A percentile compares a stretch with the other conserved stretches of the same genome.
Conservation (phyloP, 768 basidiomycete genomes). For the Rhodotorula graminis region DNA sequence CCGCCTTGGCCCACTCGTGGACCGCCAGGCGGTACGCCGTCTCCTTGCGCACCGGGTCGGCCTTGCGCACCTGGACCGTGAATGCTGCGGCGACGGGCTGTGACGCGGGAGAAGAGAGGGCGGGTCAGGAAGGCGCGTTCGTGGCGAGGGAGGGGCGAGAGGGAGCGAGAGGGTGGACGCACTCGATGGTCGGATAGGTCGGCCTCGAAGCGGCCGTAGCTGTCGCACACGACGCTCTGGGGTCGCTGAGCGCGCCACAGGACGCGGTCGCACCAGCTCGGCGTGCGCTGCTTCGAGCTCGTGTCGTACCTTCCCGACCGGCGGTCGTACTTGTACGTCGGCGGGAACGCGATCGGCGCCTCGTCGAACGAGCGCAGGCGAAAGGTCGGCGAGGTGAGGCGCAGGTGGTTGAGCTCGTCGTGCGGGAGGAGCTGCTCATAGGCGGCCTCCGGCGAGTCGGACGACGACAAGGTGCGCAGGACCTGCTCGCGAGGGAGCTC, state of each 20-base stretch:
- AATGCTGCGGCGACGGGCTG: slow-evolving; percentile 52
- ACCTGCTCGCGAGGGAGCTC: slow-evolving; percentile 82
- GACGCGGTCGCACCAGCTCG: slow-evolving; percentile 96
- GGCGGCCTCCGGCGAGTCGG: slow-evolving; percentile 50
- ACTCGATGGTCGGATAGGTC: slow-evolving; percentile 20
- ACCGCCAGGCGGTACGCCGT: slow-evolving; percentile 57
- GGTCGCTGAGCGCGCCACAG: slow-evolving; percentile 57
- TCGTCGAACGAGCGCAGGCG: slow-evolving; percentile 77
- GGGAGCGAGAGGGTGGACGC: slow-evolving; percentile 55
- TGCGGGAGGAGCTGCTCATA: slow-evolving; percentile 60
- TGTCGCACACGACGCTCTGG: slow-evolving; percentile 2
- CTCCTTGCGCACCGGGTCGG: slow-evolving; percentile 58
- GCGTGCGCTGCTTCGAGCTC: slow-evolving; percentile 78
- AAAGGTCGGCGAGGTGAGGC: slow-evolving; percentile 77
- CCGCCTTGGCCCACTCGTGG: slow-evolving; percentile 48
- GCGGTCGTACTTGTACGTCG: slow-evolving; percentile 69
- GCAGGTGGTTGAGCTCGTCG: slow-evolving; percentile 87
- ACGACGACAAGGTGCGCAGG: slow-evolving; percentile 56
- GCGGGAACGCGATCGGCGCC: slow-evolving; percentile 69
- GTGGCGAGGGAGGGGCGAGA: slow-evolving; percentile 45
- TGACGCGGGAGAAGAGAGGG: slow-evolving; percentile 64
- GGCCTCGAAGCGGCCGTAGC: slow-evolving; percentile 15
- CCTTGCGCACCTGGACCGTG: slow-evolving; percentile 58
- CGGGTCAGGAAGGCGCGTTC: slow-evolving; percentile 64
- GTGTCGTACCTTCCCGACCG: slow-evolving; percentile 77